phyloP scores from a whole-genome alignment of 176 grass and related monocot species.

The Saccharum spontaneum region DNA sequence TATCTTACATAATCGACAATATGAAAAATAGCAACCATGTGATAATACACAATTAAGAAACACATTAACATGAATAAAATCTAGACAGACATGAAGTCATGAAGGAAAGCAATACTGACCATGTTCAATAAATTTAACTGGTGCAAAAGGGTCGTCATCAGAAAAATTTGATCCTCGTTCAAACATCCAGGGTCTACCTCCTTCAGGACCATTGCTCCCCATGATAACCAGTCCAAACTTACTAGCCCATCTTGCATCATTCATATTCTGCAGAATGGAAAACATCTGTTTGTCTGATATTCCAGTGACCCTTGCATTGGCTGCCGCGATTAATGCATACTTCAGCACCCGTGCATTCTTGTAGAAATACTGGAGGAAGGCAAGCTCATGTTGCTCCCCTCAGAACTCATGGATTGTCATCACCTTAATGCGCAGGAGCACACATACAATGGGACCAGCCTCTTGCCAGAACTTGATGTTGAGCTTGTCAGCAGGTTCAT shows the following conservation, averaged over 20 bases:
- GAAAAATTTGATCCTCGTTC: background rate
- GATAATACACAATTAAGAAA: background rate
- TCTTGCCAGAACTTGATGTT: background rate
- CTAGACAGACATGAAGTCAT: no score
- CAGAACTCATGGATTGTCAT: background rate
- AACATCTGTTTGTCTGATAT: background rate
- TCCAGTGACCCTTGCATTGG: background rate
- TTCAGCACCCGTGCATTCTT: background rate
- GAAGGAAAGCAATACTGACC: background rate
- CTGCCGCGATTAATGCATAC: background rate
- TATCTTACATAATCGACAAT: background rate
- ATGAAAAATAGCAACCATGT: background rate
- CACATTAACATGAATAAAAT: background rate
- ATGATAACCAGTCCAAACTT: background rate
- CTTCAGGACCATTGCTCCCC: background rate
- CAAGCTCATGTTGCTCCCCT: background rate
- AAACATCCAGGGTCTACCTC: background rate
- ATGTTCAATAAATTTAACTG: background rate
- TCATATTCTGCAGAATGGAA: background rate
- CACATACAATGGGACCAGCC: background rate
- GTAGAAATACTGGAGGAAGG: slow-evolving; percentile 21
- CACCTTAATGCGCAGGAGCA: background rate
- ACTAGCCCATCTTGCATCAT: background rate
- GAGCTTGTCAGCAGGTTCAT: background rate
- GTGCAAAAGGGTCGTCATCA: background rate